phyloP scores from a whole-genome alignment of 2,329 filamentous ascomycete species.

The Neofusicoccum ribis region DNA sequence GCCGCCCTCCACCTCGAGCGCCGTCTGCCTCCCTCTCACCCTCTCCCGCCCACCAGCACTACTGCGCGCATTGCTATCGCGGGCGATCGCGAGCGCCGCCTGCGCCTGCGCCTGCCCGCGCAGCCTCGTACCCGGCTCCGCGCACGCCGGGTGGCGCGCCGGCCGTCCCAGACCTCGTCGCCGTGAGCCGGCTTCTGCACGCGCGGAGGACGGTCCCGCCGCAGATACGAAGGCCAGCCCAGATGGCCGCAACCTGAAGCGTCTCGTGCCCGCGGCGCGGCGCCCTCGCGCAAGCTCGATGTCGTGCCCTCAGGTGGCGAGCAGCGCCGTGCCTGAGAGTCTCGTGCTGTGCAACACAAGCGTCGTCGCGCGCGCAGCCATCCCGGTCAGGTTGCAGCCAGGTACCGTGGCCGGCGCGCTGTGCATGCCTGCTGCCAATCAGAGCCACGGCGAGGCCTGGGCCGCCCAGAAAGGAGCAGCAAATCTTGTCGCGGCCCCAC shows the following conservation, averaged over 20 bases:
- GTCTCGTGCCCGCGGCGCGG: neutral
- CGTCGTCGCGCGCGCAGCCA: neutral
- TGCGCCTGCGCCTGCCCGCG: neutral
- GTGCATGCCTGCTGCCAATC: constrained; percentile 9
- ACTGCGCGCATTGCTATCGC: neutral
- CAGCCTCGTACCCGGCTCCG: neutral
- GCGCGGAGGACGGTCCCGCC: neutral
- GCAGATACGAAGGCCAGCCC: neutral
- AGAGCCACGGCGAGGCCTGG: neutral
- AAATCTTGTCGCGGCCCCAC: constrained; percentile 11
- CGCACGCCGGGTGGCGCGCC: neutral
- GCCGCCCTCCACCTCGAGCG: neutral
- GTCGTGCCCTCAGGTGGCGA: constrained; percentile 7
- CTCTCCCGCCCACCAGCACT: neutral
- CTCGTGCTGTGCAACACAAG: constrained; percentile 11
- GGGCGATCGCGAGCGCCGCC: neutral
- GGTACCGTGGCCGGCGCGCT: neutral
- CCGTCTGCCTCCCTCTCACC: neutral
- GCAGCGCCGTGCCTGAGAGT: constrained; percentile 17
- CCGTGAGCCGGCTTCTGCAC: neutral
- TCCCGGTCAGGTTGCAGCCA: constrained; percentile 4
- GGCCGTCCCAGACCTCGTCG: neutral
- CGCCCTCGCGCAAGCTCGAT: neutral
- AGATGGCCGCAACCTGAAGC: neutral
- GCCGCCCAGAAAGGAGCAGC: constrained; percentile 9